Base-by-base conservation (phyloP, 2,329 filamentous ascomycete species). In the Xylariales sp. region DNA sequence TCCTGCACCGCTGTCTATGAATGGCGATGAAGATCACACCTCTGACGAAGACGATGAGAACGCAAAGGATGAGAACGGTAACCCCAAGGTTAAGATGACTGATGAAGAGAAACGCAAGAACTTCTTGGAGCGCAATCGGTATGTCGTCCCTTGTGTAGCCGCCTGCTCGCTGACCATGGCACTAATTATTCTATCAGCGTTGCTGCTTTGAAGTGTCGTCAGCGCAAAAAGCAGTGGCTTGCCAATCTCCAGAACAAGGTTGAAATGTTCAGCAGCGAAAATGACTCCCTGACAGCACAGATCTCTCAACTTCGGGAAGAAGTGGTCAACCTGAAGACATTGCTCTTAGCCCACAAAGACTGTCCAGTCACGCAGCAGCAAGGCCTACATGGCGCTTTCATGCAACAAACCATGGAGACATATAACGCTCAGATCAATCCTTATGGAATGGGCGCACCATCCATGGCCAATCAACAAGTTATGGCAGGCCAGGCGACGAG, bases 41-140 rank as follows among this genome's bases (percentile, higher is more conserved):
- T 70, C 69, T 1, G 75, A 80, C 2, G 71, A 79, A 4, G 69
- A 76, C 4, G 70, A 76, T 4, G 46, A 54, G 54, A 46, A 70
- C 66, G 39, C 73, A 34, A 74, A 78, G 37, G 72, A 78, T 5
- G 74, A 72, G 21, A 70, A 78, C 35, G 69, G 73, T 29, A 79
- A 84, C 54, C 70, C 71, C 31, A 85, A 82, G 62, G 59, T 63
- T 0, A 96, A 95, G 71, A 95, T 96, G 88, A 96, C 90, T 0
- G 93, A 97, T 43, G 93, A 97, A 58, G 93, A 98, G 70, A 98
- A 98, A 72, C 79, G 93, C 31, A 95, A 94, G 69, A 98, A 97
- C 61, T 98, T 98, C 64, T 72, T 98, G 3, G 93, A 98, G 60
- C 78, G 93, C 20, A 98, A 98, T 63, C 82, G 91, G 91, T 95